phyloP scores from a whole-genome alignment of 345 rosid species.

The Sonneratia alba region DNA sequence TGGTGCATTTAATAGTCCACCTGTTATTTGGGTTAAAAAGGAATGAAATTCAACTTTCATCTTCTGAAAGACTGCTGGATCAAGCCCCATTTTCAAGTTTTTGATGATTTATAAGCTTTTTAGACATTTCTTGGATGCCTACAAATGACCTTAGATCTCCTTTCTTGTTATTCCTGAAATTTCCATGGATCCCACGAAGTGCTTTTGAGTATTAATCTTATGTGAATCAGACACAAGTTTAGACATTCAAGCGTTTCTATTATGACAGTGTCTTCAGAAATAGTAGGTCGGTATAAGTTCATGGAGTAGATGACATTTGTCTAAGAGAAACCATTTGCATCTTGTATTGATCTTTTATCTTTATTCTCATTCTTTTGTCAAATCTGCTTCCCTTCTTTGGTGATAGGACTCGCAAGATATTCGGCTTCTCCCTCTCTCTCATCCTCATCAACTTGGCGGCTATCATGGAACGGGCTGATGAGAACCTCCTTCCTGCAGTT shows the following conservation, averaged over 20 bases:
- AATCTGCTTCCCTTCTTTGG: constrained; percentile 1
- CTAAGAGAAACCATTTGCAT: background rate
- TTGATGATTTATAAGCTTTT: background rate
- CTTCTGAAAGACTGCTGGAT: background rate
- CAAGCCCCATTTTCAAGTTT: background rate
- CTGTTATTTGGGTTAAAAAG: background rate
- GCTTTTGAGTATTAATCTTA: background rate
- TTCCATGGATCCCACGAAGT: background rate
- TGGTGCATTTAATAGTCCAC: background rate
- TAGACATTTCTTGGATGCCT: background rate
- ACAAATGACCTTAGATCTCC: background rate
- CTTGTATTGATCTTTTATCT: background rate
- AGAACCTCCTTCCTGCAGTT: constrained; percentile 85
- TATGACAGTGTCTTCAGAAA: background rate
- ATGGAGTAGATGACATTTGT: background rate
- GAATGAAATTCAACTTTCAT: background rate
- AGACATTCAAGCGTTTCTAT: background rate
- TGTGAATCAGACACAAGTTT: background rate
- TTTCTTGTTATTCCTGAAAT: background rate
- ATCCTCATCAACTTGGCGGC: constrained; percentile 86
- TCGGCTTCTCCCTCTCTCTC: constrained; percentile 77
- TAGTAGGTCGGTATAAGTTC: background rate
- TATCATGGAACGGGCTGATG: constrained; percentile 94
- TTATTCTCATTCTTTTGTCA: background rate
- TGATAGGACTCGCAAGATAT: constrained; percentile 64